Base-by-base conservation (phyloP, 768 basidiomycete species). In the Cystofilobasidium macerans region DNA sequence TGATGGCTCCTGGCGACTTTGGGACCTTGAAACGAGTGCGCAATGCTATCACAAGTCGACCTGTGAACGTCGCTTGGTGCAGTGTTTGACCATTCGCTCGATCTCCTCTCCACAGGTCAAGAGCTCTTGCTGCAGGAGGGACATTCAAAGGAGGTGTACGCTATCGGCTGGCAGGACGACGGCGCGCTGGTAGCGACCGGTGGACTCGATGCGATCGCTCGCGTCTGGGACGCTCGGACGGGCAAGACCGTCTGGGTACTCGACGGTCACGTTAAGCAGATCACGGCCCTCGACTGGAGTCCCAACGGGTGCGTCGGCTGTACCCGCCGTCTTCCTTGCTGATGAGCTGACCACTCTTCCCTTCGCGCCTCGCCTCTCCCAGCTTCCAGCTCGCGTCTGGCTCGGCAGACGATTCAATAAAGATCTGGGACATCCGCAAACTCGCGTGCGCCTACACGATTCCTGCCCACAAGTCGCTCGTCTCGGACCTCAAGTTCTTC, bases 301-400 rank as follows among this genome's bases (percentile, higher is more conserved):
- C 93, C 94, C 7, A 97, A 93, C 72, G 91, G 94, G 91, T 94
- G 74, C 69, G 86, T n/a, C n/a, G n/a, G n/a, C n/a, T n/a, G n/a
- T n/a, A n/a, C n/a, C n/a, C n/a, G n/a, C n/a, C n/a, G n/a, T 38
- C 14, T 7, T 78, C 57, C 67, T 40, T 11, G n/a, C 38, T 36
- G 28, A 24, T 40, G 3, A 13, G 11, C 45, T 36, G 26, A 22
- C 7, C 38, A 35, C 43, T 28, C 3, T 13, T 22, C 18, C 16
- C n/a, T 22, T 16, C 6, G 43, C 28, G 28, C n/a, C 36, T 45
- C 18, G 24, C 22, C n/a, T 8, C 42, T 43, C n/a, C 48, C 72
- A 97, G 93, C 69, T 93, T 95, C 73, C 94, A 98, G 81, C 86
- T 99, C 57, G 95, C 93, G 35, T 95, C 95, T 0, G 95, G 94